A percentile compares a stretch with the other conserved stretches of the same genome.
Evolutionary conservation across 805 yeast genomes (phyloP).

Genomic region (Spathaspora sp.): DNA sequence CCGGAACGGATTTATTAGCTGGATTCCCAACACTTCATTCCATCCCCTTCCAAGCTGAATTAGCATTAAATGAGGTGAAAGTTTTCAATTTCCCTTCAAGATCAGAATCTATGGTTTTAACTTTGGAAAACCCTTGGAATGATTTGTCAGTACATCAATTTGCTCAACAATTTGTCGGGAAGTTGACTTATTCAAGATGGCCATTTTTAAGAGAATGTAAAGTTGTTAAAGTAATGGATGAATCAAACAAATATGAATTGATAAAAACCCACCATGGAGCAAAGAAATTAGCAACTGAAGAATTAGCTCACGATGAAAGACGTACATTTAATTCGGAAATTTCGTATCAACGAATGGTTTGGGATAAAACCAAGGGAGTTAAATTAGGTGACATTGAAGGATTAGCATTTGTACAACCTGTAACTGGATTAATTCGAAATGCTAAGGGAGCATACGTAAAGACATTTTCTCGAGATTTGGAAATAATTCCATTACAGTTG

Average conservation of each 20-base stretch:
- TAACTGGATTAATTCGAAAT: conserved; percentile 72
- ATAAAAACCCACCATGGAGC: conserved; percentile 22
- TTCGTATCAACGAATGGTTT: conserved; percentile 36
- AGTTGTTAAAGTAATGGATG: conserved; percentile 61
- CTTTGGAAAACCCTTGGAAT: conserved; percentile 51
- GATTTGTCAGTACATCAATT: conserved; percentile 60
- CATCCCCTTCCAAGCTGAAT: conserved; percentile 52
- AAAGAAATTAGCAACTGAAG: conserved; percentile 26
- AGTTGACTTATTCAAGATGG: conserved; percentile 75
- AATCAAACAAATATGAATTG: conserved; percentile 43
- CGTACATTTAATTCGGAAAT: conserved; percentile 43
- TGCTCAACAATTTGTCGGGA: conserved; percentile 58
- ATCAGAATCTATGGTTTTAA: conserved; percentile 75
- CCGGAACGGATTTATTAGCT: conserved; percentile 71
- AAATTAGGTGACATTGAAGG: conserved; percentile 50
- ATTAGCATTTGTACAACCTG: conserved; percentile 66
- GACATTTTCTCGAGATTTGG: conserved; percentile 53
- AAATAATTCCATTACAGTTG: conserved; percentile 71
- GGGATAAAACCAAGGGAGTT: conserved; percentile 59
- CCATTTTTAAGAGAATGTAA: conserved; percentile 86
- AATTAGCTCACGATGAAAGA: conserved; percentile 42
- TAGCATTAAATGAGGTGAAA: conserved; percentile 60
- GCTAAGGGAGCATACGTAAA: conserved; percentile 73
- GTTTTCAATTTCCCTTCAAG: conserved; percentile 85
- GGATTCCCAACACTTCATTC: conserved; percentile 88